Base-by-base conservation (phyloP, 352 stramenopile genomes). In the Globisporangium takayamanum region DNA sequence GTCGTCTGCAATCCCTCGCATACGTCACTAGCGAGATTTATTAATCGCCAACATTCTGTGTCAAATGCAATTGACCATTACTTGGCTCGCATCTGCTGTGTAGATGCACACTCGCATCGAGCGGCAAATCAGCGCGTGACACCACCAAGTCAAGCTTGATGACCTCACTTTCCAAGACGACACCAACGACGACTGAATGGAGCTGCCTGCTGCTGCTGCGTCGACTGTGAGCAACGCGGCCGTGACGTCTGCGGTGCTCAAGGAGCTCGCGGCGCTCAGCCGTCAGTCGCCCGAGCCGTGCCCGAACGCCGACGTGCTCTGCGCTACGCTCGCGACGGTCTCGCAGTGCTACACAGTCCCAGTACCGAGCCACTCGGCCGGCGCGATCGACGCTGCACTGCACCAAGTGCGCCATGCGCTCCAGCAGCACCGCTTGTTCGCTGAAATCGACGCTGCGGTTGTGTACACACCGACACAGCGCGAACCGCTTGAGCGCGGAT, bases 301-400 rank as follows among this genome's bases (percentile, higher is more conserved):
- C 39, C 55, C 63, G 7, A 71, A 80, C 39, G 70, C 72, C 1
- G 50, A 74, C 39, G 66, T 71, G 56, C 66, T 84, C 39, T 63
- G 62, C 42, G 60, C 68, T 11, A 64, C 74, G 46, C 70, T 84
- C 41, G 57, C 70, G 25, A 6, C 57, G 11, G 72, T 84, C 0
- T 82, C 74, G 30, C 71, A 76, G 51, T 76, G 63, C 39, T 78
- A 84, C 63, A 60, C 63, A 39, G 74, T 81, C 20, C 72, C 74
- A 0, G 72, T 84, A 45, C 70, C 72, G 11, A 80, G 69, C 36
- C 64, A 67, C 44, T 64, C 66, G 18, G 64, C 71, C 0, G 64
- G 58, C 20, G 53, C 67, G 26, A 80, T 82, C 53, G 59, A 69
- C 16, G 67, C 74, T n/a, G 68, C 74, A 5, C 56, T 84, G 10